Evolutionary conservation across 106 monocot genomes (phyloP).

Genomic region (Ottelia alismoides): DNA sequence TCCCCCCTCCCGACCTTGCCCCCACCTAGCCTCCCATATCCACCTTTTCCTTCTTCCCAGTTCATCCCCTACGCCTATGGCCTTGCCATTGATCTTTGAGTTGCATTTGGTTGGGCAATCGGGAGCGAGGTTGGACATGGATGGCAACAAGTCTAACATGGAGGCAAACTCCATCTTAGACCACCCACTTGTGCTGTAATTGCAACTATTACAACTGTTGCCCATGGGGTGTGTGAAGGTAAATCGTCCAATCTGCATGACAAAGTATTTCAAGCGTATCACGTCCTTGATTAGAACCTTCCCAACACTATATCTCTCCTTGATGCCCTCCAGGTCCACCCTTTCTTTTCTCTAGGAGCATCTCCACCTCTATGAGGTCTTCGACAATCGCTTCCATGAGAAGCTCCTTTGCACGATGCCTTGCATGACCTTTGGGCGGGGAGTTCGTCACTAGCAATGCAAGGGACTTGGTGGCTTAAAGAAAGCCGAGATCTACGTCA

Average conservation of each 20-base stretch:
- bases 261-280: constrained; percentile 14
- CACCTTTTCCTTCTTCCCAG: too few species aligned
- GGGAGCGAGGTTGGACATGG: not conserved
- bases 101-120: too few species aligned
- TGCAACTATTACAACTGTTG: constrained; percentile 2
- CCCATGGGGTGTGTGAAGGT: not conserved
- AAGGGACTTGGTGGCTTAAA: not conserved
- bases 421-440: not conserved
- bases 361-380: constrained; percentile 8
- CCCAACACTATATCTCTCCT: not conserved
- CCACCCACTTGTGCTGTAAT: constrained; percentile 12
- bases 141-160: constrained; percentile 15
- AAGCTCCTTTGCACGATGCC: constrained; percentile 5
- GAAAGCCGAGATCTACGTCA: constrained; percentile 1
- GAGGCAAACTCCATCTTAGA: constrained; percentile 4
- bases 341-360: not conserved
- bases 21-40: too few species aligned
- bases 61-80: too few species aligned
- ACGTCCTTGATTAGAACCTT: constrained; percentile 14
- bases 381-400: constrained; percentile 7
- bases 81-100: too few species aligned
- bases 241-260: not conserved
- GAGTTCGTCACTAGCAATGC: not conserved
- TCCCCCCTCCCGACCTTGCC: too few species aligned
- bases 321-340: not conserved